phyloP scores from a whole-genome alignment of 2,329 filamentous ascomycete genomes.

The Leptodontidium sp. region DNA sequence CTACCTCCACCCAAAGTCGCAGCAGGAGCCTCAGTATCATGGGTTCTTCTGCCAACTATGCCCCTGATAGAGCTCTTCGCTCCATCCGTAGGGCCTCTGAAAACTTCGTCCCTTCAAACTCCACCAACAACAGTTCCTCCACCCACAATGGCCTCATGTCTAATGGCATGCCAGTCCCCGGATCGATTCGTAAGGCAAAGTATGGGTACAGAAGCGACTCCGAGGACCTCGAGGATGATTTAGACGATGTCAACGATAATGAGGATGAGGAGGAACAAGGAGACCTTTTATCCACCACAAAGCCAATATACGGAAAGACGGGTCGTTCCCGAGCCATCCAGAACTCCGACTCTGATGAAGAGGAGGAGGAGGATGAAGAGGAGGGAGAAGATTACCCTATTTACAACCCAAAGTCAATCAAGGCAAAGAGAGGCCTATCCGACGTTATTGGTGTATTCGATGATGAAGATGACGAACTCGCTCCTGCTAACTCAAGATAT shows the following conservation, averaged over 20 bases:
- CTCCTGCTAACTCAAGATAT: no score
- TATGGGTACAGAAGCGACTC: background rate
- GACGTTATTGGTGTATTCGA: background rate
- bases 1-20: background rate
- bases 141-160: no score
- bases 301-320: background rate
- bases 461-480: background rate
- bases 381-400: background rate
- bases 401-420: background rate
- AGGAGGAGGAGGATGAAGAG: background rate
- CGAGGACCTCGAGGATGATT: background rate
- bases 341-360: background rate
- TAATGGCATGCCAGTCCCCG: background rate
- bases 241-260: background rate
- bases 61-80: conserved; percentile 1
- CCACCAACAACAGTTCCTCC: background rate
- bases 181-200: background rate
- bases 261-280: background rate
- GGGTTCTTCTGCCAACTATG: background rate
- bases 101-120: background rate
- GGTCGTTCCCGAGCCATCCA: background rate
- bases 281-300: background rate
- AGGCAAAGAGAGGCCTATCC: background rate
- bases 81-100: background rate
- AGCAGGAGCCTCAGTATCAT: background rate